Base-by-base conservation (phyloP, 225 moss, liverwort and hornwort species). In the Bryoerythrophyllum caledonicum region DNA sequence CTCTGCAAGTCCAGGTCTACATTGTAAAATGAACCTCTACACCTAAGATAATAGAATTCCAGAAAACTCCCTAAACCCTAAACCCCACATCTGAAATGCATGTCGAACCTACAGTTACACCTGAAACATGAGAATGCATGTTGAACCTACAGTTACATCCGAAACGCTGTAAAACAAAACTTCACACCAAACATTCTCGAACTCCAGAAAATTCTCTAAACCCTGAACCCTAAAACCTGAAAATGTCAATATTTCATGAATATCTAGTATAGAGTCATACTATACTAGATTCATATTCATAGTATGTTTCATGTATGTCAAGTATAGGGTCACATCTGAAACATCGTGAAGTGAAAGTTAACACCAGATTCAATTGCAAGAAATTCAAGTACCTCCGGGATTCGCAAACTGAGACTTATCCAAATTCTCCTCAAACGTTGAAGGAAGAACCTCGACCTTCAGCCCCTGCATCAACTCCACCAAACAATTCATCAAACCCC, bases 391-490 rank as follows among this genome's bases (percentile, higher is more conserved):
- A 96, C 96, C 96, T 90, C 95, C 95, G 56, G 97, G 90, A 76
- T 85, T 85, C 7, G 91, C 82, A 81, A 95, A 99, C 19, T 76
- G 62, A 43, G 91, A 88, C 71, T 90, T 90, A 59, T 94, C 95
- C 20, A 99, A 81, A 80, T 93, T 82, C 80, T 99, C 97, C 25
- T 90, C 94, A 81, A 99, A 99, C 58, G 91, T 89, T 8, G 97
- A 99, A 8, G 97, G 97, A 70, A 99, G 44, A 54, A 99, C 67
- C 60, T 91, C 84, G 61, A 90, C 65, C 78, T 88, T 95, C 53
- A 99, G 71, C 71, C 97, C 97, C 96, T 96, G 82, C 74, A 77
- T 58, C 64, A 30, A 27, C 19, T 35, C 58, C 21, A 34, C 25
- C 71, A 77, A 6, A 14, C 21, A 48, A 48, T 17, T 17, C 17